Evolutionary conservation across 805 yeast genomes (phyloP).

Genomic region (Wickerhamiella sergipiensis): DNA sequence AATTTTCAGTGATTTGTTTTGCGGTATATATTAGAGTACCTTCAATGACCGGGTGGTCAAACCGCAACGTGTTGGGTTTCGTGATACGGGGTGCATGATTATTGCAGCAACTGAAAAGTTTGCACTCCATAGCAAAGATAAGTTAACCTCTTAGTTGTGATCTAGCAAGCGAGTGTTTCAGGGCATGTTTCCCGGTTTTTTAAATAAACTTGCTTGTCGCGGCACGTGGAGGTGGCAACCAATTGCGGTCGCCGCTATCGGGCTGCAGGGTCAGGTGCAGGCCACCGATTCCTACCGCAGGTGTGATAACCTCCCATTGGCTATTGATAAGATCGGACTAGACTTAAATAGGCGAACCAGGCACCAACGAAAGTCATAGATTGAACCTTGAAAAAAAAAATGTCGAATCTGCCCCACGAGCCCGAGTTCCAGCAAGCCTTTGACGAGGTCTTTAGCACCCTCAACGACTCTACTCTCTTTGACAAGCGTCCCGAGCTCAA

Average conservation of each 20-base stretch:
- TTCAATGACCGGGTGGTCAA: not conserved
- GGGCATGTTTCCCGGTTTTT: not conserved
- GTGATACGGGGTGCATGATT: not conserved
- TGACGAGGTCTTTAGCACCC: constrained; percentile 78
- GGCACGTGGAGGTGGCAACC: not conserved
- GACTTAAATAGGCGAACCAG: not conserved
- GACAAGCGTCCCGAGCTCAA: constrained; percentile 79
- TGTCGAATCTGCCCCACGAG: constrained; percentile 67
- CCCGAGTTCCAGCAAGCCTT: constrained; percentile 99
- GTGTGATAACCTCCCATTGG: constrained; percentile 2
- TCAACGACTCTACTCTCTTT: constrained; percentile 85
- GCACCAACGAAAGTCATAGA: not conserved
- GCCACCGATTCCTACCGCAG: not conserved
- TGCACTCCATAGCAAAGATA: not conserved
- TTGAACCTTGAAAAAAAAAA: constrained; percentile 24
- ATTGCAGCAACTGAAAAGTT: not conserved
- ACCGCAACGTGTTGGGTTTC: not conserved
- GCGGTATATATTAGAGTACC: not conserved
- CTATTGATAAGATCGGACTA: constrained; percentile 2
- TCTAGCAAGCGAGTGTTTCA: too few relatives aligned
- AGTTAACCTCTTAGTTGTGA: not conserved
- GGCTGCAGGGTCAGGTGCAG: not conserved
- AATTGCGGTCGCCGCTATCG: not conserved
- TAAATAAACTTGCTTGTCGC: not conserved
- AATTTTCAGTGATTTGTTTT: too few relatives aligned